Evolutionary conservation across 2,329 filamentous ascomycete species (phyloP).

Genomic region (Claviceps spartinae): DNA sequence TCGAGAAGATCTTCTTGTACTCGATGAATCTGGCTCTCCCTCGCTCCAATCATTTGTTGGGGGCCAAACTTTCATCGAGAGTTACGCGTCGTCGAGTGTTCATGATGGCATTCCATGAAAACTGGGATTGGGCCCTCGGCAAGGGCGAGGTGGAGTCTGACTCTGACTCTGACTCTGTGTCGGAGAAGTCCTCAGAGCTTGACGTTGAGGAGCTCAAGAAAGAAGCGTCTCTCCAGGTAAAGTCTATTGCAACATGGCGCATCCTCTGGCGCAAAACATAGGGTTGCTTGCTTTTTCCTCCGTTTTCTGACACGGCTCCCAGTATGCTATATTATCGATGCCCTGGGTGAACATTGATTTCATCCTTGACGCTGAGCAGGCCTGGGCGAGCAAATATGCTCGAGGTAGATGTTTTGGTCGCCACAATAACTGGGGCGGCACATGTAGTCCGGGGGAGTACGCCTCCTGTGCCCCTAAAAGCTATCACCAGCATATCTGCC

Average conservation of each 20-base stretch:
- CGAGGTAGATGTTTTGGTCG: constrained; percentile 21
- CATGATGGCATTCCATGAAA: constrained; percentile 22
- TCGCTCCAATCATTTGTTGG: constrained; percentile 29
- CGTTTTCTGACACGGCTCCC: background rate
- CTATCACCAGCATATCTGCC: no score
- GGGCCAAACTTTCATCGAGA: constrained; percentile 29
- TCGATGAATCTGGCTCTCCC: constrained; percentile 36
- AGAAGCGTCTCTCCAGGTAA: constrained; percentile 31
- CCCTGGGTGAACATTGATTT: constrained; percentile 31
- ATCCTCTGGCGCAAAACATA: background rate
- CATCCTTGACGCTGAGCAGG: constrained; percentile 33
- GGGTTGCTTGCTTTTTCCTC: background rate
- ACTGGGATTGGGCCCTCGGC: constrained; percentile 27
- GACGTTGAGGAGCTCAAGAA: constrained; percentile 13
- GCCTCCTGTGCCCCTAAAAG: no score
- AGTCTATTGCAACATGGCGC: constrained; percentile 6
- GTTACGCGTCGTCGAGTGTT: constrained; percentile 24
- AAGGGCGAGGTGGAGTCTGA: no score
- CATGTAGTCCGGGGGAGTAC: no score
- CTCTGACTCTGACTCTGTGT: no score
- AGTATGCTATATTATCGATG: constrained; percentile 31
- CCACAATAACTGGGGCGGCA: no score
- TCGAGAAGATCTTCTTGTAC: constrained; percentile 38
- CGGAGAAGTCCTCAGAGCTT: no score
- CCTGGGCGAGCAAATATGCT: constrained; percentile 29